Percentiles rank a stretch among this genome's conserved stretches.
These are phyloP conservation scores for Hylodesmum podocarpum DNA, from an alignment of 306 rosid genomes.

Conservation along the genomic window DNA sequence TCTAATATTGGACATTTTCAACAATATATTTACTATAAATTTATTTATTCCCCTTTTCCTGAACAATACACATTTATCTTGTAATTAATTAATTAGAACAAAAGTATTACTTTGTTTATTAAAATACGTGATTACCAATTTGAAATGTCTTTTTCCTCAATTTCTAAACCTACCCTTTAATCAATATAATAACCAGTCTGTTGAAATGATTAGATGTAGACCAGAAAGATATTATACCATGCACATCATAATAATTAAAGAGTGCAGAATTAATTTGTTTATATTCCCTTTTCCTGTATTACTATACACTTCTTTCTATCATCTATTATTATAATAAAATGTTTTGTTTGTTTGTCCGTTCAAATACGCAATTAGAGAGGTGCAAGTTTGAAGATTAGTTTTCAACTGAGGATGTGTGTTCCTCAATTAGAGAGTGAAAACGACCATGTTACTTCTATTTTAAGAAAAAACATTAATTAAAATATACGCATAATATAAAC, in stretches of 20 bases:
- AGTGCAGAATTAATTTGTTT: background rate
- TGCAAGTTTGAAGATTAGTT: background rate
- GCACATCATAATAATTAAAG: background rate
- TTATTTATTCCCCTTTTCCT: background rate
- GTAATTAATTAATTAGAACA: background rate
- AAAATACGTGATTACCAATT: background rate
- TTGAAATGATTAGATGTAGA: background rate
- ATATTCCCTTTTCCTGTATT: background rate
- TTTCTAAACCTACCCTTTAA: background rate
- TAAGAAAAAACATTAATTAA: background rate
- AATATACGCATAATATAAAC: background rate
- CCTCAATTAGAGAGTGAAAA: background rate
- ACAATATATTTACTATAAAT: too few relatives aligned
- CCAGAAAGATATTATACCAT: background rate
- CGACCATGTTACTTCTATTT: background rate
- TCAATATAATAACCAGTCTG: background rate
- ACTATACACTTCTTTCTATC: background rate
- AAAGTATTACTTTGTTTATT: background rate
- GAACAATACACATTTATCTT: background rate
- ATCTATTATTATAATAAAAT: background rate
- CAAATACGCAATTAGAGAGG: background rate
- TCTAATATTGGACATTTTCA: too few relatives aligned
- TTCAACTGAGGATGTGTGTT: background rate
- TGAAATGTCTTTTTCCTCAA: background rate
- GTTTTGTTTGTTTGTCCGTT: background rate